A percentile compares a stretch with the other conserved stretches of the same genome.
phyloP scores from a whole-genome alignment of 768 basidiomycete species.

The Termitomyces sp. region DNA sequence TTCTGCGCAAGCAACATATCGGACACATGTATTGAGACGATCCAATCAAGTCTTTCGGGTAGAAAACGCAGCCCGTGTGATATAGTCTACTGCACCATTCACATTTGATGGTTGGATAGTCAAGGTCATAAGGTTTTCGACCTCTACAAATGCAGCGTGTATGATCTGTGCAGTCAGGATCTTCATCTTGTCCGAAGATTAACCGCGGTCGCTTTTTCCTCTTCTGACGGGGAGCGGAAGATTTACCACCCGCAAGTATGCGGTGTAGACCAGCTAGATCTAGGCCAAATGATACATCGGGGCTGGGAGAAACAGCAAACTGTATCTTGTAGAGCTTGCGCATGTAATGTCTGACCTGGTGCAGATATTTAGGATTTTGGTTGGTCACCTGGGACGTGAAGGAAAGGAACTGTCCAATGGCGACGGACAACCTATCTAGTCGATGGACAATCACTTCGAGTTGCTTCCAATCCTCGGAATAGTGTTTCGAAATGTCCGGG shows the following conservation, averaged over 20 bases:
- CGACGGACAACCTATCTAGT: slow-evolving; percentile 65
- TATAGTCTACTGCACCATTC: slow-evolving; percentile 60
- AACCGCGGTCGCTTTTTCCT: slow-evolving; percentile 55
- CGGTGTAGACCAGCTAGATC: slow-evolving; percentile 81
- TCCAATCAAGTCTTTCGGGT: slow-evolving; percentile 37
- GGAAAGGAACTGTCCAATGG: slow-evolving; percentile 76
- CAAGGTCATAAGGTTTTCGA: slow-evolving; percentile 50
- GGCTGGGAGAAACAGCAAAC: slow-evolving; percentile 80
- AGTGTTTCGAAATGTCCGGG: slow-evolving; percentile 74
- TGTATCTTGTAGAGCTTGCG: slow-evolving; percentile 86
- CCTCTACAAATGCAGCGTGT: slow-evolving; percentile 82
- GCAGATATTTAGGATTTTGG: slow-evolving; percentile 70
- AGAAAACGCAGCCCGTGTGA: slow-evolving; percentile 75
- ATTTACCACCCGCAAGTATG: slow-evolving; percentile 65
- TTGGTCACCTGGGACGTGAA: slow-evolving; percentile 65
- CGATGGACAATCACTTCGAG: slow-evolving; percentile 76
- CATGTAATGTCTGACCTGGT: slow-evolving; percentile 87
- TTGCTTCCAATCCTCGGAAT: slow-evolving; percentile 76
- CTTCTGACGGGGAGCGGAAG: slow-evolving; percentile 44
- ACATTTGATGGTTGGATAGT: slow-evolving; percentile 62
- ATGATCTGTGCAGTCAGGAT: slow-evolving; percentile 66
- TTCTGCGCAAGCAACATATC: slow-evolving; percentile 72
- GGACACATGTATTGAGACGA: slow-evolving; percentile 56
- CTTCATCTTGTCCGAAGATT: slow-evolving; percentile 71
- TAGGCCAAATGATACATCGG: slow-evolving; percentile 75